A percentile compares a stretch with the other conserved stretches of the same genome.
Conservation (phyloP, 1,284 basidiomycete species). For the Pseudomicrostroma phylloplanum region DNA sequence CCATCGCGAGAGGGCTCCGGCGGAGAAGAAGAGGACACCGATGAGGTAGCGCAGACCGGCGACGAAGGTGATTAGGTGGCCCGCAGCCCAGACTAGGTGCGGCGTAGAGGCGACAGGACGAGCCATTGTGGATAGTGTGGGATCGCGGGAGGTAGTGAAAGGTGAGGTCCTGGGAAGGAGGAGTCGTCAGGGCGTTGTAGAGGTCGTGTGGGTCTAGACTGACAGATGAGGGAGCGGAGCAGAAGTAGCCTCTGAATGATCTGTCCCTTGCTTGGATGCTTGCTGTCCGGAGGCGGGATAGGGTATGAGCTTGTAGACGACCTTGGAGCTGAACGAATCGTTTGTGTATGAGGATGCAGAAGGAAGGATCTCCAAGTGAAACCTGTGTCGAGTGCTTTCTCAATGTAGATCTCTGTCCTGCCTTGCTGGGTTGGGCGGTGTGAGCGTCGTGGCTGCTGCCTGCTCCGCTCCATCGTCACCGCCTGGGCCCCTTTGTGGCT, state of each 20-base stretch:
- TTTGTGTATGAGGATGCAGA: neutral
- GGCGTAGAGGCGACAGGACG: slow-evolving; percentile 43
- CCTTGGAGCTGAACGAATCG: neutral
- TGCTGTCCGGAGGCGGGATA: neutral
- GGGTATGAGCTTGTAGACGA: neutral
- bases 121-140: slow-evolving; percentile 9
- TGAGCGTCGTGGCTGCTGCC: too few species aligned
- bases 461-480: too few species aligned
- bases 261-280: neutral
- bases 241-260: neutral
- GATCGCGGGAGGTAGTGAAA: neutral
- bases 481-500: too few species aligned
- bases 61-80: slow-evolving; percentile 48
- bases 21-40: slow-evolving; percentile 29
- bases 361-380: too few species aligned
- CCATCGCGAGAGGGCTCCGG: slow-evolving; percentile 37
- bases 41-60: slow-evolving; percentile 45
- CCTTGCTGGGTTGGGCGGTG: too few species aligned
- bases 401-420: too few species aligned
- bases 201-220: neutral
- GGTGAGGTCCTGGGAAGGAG: neutral
- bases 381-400: too few species aligned
- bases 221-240: neutral
- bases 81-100: slow-evolving; percentile 50
- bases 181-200: neutral